Conservation (phyloP, 2,329 filamentous ascomycete genomes). For the Parastagonospora avenae region DNA sequence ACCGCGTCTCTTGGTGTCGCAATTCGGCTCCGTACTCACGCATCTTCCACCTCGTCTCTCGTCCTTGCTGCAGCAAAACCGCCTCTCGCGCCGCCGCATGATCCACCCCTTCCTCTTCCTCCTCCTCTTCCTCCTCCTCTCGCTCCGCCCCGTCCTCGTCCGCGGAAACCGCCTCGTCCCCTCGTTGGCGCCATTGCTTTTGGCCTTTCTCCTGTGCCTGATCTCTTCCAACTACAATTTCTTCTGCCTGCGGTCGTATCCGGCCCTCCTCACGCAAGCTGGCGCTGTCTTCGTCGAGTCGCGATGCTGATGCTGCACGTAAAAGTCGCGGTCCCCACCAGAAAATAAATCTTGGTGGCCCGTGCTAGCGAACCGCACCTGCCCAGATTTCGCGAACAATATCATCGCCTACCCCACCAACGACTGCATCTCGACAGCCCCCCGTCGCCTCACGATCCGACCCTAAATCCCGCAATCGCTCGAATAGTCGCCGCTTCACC, state of each 20-base stretch:
- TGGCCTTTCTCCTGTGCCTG: too few species aligned
- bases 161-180: slow-evolving; percentile 13
- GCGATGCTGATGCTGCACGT: neutral
- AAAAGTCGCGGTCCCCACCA: slow-evolving; percentile 12
- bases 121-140: slow-evolving; percentile 6
- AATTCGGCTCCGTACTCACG: slow-evolving; percentile 30
- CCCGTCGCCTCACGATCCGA: slow-evolving; percentile 9
- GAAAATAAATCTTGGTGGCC: slow-evolving; percentile 28
- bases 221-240: too few species aligned
- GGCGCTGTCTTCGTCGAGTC: slow-evolving; percentile 27
- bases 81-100: slow-evolving; percentile 27
- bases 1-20: neutral
- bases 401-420: slow-evolving; percentile 29
- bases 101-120: slow-evolving; percentile 4
- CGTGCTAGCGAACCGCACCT: slow-evolving; percentile 39
- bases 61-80: slow-evolving; percentile 36
- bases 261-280: slow-evolving; percentile 1
- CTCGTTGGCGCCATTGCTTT: slow-evolving; percentile 19
- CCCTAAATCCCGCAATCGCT: slow-evolving; percentile 10
- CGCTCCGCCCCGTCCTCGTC: slow-evolving; percentile 9
- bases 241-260: too few species aligned
- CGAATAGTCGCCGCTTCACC: slow-evolving; percentile 49
- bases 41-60: slow-evolving; percentile 35
- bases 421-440: slow-evolving; percentile 18
- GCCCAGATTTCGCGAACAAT: slow-evolving; percentile 41